Evolutionary conservation across 2,329 filamentous ascomycete species (phyloP).

Genomic region (Xylariaceae sp.): DNA sequence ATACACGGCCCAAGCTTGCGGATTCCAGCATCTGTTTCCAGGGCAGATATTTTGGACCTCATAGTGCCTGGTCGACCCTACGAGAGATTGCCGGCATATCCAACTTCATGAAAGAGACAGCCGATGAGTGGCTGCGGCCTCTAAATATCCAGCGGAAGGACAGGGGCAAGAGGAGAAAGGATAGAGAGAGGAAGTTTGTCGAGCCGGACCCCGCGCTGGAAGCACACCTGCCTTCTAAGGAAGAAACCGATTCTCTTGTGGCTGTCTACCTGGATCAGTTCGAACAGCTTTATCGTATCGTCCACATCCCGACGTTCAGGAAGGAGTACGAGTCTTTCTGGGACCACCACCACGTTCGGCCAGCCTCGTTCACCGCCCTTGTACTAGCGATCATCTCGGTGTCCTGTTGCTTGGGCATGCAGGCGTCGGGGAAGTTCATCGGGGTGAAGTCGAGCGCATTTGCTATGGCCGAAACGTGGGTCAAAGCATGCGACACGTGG

Average conservation of each 20-base stretch:
- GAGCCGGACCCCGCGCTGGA: conserved; percentile 47
- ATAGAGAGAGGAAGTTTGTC: conserved; percentile 45
- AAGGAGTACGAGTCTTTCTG: conserved; percentile 53
- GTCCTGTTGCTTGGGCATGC: conserved; percentile 51
- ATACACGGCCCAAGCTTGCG: conserved; percentile 3
- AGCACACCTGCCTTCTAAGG: conserved; percentile 42
- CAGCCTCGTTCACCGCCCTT: conserved; percentile 51
- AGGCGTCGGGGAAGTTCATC: conserved; percentile 48
- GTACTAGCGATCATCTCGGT: conserved; percentile 56
- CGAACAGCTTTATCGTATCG: conserved; percentile 50
- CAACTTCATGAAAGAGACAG: conserved; percentile 58
- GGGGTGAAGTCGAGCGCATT: conserved; percentile 54
- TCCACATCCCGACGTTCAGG: conserved; percentile 55
- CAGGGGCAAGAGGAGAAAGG: conserved; percentile 46
- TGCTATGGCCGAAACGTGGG: conserved; percentile 50
- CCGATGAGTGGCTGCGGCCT: conserved; percentile 55
- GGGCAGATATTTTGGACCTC: conserved; percentile 54
- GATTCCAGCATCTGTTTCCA: conserved; percentile 55
- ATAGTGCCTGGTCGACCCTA: conserved; percentile 57
- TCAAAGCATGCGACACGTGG: conserved; percentile 52
- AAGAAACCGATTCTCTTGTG: conserved; percentile 45
- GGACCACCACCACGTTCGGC: conserved; percentile 40
- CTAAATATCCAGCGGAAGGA: conserved; percentile 54
- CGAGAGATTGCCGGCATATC: conserved; percentile 50
- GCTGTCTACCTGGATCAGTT: conserved; percentile 49